Evolutionary conservation across 73 alveolate species (phyloP), one percentile per base, ranked within the genome.

Genomic region (Paramecium sexaurelia): DNA sequence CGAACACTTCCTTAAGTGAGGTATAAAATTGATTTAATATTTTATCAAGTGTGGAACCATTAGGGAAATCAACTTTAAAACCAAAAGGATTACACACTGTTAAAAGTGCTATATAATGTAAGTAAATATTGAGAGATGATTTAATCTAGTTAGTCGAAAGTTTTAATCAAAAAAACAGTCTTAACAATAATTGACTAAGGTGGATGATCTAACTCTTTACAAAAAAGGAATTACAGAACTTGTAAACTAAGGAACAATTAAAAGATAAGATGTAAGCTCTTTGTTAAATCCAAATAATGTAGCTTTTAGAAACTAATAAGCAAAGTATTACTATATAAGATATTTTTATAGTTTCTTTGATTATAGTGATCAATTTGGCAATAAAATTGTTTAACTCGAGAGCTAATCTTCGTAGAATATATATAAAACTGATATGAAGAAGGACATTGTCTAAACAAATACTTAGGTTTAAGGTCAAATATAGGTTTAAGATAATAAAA

Each of bases 61-160:
- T 73, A 13, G 87, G 87, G 3, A 73, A 39, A 73, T 33, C 66
- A 73, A 73, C 66, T n/a, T 20, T 73, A 6, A 73, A 73, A 73
- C 87, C 87, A 20, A 73, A 73, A 36, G 87, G 87, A 39, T 22
- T 73, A 73, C 57, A 36, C 11, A 15, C 36, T 3, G 87, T 73
- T 29, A 73, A 39, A 39, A 73, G 87, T 73, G 87, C 87, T 9
- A 39, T 73, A 15, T 73, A 32, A 73, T 73, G 87, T 73, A 73
- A 27, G 87, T 73, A 61, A 61, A 61, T 61, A 61, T 61, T 61
- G 11, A 61, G 5, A 61, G 39, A 29, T 29, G 39, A 29, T 32
- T 29, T 29, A 61, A 29, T 29, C 11, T 61, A 26, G 43, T 29
- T 6, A 61, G 45, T 29, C 37, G 83, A 10, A 61, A 61, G 83